phyloP scores from a whole-genome alignment of 1,139 yeast genomes.

The Scheffersomyces lignicola region DNA sequence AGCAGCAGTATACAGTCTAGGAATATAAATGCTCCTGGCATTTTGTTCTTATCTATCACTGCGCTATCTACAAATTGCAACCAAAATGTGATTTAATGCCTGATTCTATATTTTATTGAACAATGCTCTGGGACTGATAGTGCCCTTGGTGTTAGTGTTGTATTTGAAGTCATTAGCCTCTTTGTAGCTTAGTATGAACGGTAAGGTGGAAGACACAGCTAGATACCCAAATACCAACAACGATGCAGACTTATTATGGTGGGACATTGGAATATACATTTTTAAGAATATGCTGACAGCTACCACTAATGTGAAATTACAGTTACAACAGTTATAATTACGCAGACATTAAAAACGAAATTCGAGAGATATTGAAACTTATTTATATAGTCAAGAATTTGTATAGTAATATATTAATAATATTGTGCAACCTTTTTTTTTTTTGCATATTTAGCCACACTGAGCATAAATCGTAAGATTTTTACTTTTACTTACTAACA shows the following conservation, averaged over 20 bases:
- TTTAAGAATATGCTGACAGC: background rate
- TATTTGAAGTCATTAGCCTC: constrained; percentile 25
- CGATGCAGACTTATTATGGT: constrained; percentile 19
- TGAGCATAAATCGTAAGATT: background rate
- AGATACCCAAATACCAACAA: constrained; percentile 40
- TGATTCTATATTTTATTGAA: constrained; percentile 36
- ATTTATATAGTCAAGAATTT: background rate
- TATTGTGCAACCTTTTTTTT: constrained; percentile 1
- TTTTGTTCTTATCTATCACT: background rate
- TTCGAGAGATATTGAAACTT: background rate
- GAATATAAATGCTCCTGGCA: background rate
- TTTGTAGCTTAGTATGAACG: constrained; percentile 44
- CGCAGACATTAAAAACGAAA: no score
- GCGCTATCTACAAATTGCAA: no score
- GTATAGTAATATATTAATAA: background rate
- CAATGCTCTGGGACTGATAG: constrained; percentile 37
- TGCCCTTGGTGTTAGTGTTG: constrained; percentile 27
- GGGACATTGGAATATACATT: constrained; percentile 1
- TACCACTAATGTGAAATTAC: background rate
- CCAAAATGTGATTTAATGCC: no score
- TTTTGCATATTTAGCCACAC: constrained; percentile 1
- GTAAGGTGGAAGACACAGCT: constrained; percentile 41
- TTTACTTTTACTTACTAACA: no score
- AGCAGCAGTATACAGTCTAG: no score
- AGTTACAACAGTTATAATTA: background rate